Base-by-base conservation (phyloP, 2,329 filamentous ascomycete species). In the Aspergillus sclerotialis region DNA sequence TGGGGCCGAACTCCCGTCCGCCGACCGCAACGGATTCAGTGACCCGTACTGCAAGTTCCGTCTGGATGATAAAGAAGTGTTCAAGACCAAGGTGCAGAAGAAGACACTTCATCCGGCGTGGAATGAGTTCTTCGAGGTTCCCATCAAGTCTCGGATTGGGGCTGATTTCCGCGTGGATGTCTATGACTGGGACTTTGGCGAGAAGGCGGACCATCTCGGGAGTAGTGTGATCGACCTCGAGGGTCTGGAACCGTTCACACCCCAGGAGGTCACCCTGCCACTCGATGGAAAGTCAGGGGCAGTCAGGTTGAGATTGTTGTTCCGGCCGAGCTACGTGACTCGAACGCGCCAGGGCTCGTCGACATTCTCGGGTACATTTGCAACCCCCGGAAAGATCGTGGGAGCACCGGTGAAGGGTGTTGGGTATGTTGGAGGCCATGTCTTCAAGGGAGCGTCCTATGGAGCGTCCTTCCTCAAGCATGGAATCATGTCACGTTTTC, bases 1-100 rank as follows among this genome's bases (percentile, higher is more conserved):
- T 59, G 92, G 82, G 12, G 68, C 76, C 7, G 82, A 94, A 39
- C 75, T 98, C n/a, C 92, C 92, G 6, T 81, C 92, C 1, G 90
- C 90, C 17, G 92, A 98, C 55, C 81, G 88, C 21, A 98, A 98
- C 56, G 92, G 92, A 48, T 96, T 84, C 73, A 95, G 88, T 51
- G 92, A 98, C 55, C 92, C 92, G 4, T 98, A 90, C 69, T 93
- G 85, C 75, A 90, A 90, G 55, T 98, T 98, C 59, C 78, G 84
- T 44, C 73, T 96, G 46, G 90, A 94, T 52, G 89, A 83, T 30
- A 80, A 87, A 52, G 84, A 93, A 37, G 76, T 96, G 1, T 88
- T 86, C 77, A 98, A 96, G 73, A 94, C 89, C 28, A 93, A 95
- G 66, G 80, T 82, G 2, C 82, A 90, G 59, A 98, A 96, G 76